Conservation (phyloP, 2,329 filamentous ascomycete genomes). For the Aspergillus tamarii region DNA sequence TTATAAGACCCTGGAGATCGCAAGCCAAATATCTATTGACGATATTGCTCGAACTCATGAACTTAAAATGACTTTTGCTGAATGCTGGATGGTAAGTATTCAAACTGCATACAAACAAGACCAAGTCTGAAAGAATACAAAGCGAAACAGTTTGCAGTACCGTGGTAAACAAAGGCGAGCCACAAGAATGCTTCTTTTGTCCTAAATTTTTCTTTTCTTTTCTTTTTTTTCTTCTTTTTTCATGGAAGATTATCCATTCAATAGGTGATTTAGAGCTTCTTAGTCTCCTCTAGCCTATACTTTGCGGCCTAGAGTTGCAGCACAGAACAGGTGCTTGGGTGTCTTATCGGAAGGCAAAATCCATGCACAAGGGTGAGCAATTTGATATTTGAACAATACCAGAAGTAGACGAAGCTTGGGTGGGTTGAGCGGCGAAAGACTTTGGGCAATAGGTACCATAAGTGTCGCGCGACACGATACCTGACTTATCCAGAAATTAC, state of each 20-base stretch:
- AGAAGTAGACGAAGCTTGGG: background rate
- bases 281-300: background rate
- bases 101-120: constrained; percentile 41
- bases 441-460: background rate
- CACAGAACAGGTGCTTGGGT: background rate
- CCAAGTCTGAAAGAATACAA: constrained; percentile 36
- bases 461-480: background rate
- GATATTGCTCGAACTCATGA: constrained; percentile 29
- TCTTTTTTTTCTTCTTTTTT: background rate
- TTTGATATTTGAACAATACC: background rate
- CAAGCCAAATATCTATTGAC: constrained; percentile 31
- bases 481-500: background rate
- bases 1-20: constrained; percentile 24
- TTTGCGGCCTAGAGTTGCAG: background rate
- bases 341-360: background rate
- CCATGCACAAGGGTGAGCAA: background rate
- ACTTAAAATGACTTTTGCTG: constrained; percentile 30
- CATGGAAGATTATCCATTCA: background rate
- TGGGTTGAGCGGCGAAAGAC: background rate
- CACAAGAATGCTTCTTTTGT: background rate
- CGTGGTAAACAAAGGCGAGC: constrained; percentile 15
- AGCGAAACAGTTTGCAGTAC: constrained; percentile 25
- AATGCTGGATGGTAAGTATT: constrained; percentile 29
- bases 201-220: background rate
- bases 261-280: background rate